Conservation (phyloP, 176 grass and related monocot species). For the Hordeum vulgare region MorexV3_pseudomolecules_assembly NC_058523.1:436970163-436970662, state of each 20-base stretch:
- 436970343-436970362: background rate
- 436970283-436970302: background rate
- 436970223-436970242: conserved; percentile 77
- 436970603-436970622: background rate
- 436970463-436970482: background rate
- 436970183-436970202: conserved; percentile 78
- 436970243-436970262: conserved; percentile 89
- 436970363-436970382: conserved; percentile 4
- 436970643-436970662: conserved; percentile 3
- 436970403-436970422: conserved; percentile 10
- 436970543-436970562: background rate
- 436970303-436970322: background rate
- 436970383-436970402: background rate
- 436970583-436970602: conserved; percentile 2
- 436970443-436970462: background rate
- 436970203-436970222: conserved; percentile 61
- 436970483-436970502: background rate
- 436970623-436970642: conserved; percentile 9
- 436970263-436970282: conserved; percentile 47
- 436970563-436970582: background rate
- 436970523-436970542: background rate
- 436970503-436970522: background rate
- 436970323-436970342: background rate
- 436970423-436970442: background rate
- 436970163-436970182: conserved; percentile 77